A percentile compares a stretch with the other conserved stretches of the same genome.
phyloP scores from a whole-genome alignment of 805 yeast species.

The Saturnispora galanensis region DNA sequence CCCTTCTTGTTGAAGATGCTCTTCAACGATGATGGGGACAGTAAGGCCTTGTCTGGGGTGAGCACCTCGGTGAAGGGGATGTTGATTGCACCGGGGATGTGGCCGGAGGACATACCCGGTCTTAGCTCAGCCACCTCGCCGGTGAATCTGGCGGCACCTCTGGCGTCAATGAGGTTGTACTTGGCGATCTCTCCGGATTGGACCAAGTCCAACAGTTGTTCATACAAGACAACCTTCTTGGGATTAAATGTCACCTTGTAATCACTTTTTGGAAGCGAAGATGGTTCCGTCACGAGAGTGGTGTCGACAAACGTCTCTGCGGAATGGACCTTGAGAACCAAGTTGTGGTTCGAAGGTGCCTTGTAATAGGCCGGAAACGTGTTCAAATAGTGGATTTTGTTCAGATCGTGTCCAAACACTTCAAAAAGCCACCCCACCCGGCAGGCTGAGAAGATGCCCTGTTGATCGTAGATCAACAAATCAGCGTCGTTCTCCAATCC shows the following conservation, averaged over 20 bases:
- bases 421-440: slow-evolving; percentile 88
- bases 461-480: slow-evolving; percentile 74
- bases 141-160: slow-evolving; percentile 62
- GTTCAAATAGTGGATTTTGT: slow-evolving; percentile 55
- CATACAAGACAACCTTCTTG: slow-evolving; percentile 53
- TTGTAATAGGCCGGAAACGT: slow-evolving; percentile 38
- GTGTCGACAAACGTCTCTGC: slow-evolving; percentile 18
- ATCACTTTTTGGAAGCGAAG: slow-evolving; percentile 18
- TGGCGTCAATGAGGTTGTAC: slow-evolving; percentile 68
- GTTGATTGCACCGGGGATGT: slow-evolving; percentile 70
- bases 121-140: slow-evolving; percentile 86
- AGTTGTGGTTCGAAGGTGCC: slow-evolving; percentile 19
- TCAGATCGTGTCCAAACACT: slow-evolving; percentile 58
- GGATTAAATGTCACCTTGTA: slow-evolving; percentile 32
- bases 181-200: slow-evolving; percentile 33
- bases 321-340: slow-evolving; percentile 16
- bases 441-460: slow-evolving; percentile 80
- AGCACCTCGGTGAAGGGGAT: slow-evolving; percentile 65
- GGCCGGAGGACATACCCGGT: slow-evolving; percentile 82
- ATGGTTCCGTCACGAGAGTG: slow-evolving; percentile 15
- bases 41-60: slow-evolving; percentile 38
- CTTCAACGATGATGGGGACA: slow-evolving; percentile 35
- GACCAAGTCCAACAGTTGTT: slow-evolving; percentile 54
- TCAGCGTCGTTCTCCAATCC: slow-evolving; percentile 50
- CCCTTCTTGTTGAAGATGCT: slow-evolving; percentile 36